These are phyloP conservation scores for Trichosporon ovoides DNA, from an alignment of 1,284 basidiomycete species.

Conservation along the genomic window DNA sequence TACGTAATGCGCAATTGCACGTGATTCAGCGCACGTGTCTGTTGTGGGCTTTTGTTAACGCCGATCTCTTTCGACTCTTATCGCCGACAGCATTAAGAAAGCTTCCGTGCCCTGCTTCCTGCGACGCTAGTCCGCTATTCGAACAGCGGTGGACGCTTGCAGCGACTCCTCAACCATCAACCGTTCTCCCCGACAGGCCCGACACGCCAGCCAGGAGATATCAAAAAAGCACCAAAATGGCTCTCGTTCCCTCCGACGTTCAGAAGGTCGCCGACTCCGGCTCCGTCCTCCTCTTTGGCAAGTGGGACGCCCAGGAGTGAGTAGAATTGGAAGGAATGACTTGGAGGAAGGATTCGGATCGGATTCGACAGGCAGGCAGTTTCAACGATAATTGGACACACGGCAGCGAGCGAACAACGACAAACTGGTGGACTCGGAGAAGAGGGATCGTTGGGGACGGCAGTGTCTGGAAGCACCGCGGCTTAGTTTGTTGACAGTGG, in stretches of 20 bases:
- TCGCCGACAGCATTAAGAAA: no score
- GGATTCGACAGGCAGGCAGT: background rate
- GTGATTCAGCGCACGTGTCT: no score
- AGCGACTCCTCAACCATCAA: constrained; percentile 6
- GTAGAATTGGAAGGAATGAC: constrained; percentile 45
- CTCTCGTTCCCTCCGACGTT: constrained; percentile 65
- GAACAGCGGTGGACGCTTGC: background rate
- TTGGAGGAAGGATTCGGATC: background rate
- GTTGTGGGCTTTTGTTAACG: no score
- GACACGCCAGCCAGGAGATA: constrained; percentile 9
- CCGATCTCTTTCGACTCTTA: no score
- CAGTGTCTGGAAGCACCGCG: no score
- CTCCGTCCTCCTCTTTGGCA: constrained; percentile 84
- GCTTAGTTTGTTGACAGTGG: no score
- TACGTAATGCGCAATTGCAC: no score
- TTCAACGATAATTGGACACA: background rate
- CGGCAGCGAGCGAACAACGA: background rate
- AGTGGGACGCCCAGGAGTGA: constrained; percentile 95
- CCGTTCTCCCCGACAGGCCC: constrained; percentile 2
- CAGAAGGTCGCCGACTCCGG: constrained; percentile 70
- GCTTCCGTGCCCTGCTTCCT: no score
- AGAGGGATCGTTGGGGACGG: no score
- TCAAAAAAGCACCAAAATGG: constrained; percentile 15
- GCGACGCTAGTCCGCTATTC: background rate
- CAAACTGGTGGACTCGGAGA: background rate